These are phyloP conservation scores for Fusarium citri DNA, from an alignment of 2,329 filamentous ascomycete genomes.

Conservation along the genomic window DNA sequence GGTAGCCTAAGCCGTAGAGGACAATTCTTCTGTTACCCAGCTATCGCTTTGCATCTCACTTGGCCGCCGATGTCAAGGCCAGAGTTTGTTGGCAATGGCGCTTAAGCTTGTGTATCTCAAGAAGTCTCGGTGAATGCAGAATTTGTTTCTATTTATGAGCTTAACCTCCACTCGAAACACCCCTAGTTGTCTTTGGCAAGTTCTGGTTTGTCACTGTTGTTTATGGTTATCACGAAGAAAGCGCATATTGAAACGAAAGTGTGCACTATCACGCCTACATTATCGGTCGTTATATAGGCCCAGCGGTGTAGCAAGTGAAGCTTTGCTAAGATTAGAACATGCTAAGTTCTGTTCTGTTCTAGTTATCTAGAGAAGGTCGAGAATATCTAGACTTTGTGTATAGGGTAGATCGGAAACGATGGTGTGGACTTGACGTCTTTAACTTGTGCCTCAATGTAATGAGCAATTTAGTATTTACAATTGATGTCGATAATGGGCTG, in stretches of 20 bases:
- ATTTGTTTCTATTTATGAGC: background rate
- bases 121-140: background rate
- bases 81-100: conserved; percentile 4
- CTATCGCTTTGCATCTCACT: conserved; percentile 13
- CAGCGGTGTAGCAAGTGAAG: background rate
- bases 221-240: background rate
- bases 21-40: background rate
- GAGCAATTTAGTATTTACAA: background rate
- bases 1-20: background rate
- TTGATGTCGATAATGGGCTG: background rate
- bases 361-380: background rate
- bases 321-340: background rate
- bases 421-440: background rate
- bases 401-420: background rate
- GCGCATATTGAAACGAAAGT: conserved; percentile 31
- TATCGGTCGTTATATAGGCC: background rate
- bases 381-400: background rate
- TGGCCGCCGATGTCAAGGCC: conserved; percentile 15
- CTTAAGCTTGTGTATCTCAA: conserved; percentile 10
- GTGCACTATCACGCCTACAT: background rate
- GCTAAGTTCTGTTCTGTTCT: background rate
- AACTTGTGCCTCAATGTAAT: background rate
- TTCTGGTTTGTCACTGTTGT: background rate
- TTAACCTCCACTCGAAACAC: background rate
- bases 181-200: background rate